Evolutionary conservation across 306 rosid species (phyloP).

Genomic region (Acmispon strigosus): DNA sequence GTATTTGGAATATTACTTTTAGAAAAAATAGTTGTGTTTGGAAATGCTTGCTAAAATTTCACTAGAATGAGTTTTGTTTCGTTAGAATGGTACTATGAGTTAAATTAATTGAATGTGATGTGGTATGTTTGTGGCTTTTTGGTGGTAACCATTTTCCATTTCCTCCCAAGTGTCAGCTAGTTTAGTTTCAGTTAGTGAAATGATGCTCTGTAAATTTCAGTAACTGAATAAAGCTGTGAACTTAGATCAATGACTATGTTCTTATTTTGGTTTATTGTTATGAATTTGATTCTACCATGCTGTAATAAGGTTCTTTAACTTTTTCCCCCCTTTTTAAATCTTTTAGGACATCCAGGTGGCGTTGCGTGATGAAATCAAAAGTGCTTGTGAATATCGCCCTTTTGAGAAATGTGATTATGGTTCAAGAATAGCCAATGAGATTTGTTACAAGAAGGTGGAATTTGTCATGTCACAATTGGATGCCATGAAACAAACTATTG

Average conservation of each 20-base stretch:
- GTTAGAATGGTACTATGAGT: not conserved
- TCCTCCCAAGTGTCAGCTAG: not conserved
- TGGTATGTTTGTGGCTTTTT: not conserved
- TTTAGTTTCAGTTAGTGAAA: not conserved
- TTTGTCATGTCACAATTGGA: conserved; percentile 65
- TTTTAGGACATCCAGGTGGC: conserved; percentile 85
- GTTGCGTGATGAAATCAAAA: conserved; percentile 83
- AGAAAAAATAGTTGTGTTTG: not conserved
- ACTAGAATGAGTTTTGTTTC: not conserved
- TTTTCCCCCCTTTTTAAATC: not conserved
- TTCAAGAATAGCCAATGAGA: conserved; percentile 79
- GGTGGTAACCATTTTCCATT: not conserved
- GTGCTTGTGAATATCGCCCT: conserved; percentile 96
- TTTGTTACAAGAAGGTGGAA: conserved; percentile 71
- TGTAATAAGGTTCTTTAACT: not conserved
- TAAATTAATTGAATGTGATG: too few relatives aligned
- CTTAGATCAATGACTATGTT: not conserved
- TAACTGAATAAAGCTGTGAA: not conserved
- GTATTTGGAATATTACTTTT: not conserved
- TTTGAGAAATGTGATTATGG: conserved; percentile 94
- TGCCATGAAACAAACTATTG: conserved; percentile 64
- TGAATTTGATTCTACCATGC: not conserved
- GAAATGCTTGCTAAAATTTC: not conserved
- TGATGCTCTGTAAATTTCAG: not conserved
- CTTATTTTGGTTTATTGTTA: conserved; percentile 7